A percentile compares a stretch with the other conserved stretches of the same genome.
Evolutionary conservation across 306 rosid genomes (phyloP).

Genomic region (Cicer arietinum): DNA sequence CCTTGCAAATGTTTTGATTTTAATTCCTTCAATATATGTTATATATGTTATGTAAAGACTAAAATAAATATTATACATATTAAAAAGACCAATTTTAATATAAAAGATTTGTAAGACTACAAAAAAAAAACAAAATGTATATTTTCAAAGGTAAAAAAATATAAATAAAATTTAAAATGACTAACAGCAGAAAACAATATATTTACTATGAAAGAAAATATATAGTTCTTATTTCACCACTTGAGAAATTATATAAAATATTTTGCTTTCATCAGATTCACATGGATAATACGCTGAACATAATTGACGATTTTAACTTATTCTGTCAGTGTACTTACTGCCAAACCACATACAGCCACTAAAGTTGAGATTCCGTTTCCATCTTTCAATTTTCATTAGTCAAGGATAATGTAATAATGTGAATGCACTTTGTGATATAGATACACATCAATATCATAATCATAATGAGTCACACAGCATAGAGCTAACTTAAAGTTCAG

Average conservation of each 20-base stretch:
- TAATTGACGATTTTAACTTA: conserved; percentile 13
- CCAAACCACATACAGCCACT: conserved; percentile 28
- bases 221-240: conserved; percentile 1
- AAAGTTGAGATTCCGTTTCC: conserved; percentile 34
- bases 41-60: no score
- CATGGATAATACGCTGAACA: conserved; percentile 7
- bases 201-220: no score
- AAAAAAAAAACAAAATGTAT: no score
- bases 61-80: no score
- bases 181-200: no score
- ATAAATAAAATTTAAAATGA: no score
- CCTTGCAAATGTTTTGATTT: no score
- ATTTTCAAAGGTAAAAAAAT: no score
- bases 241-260: background rate
- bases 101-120: no score
- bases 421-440: conserved; percentile 4
- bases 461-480: background rate
- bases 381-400: conserved; percentile 2
- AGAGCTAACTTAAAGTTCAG: conserved; percentile 15
- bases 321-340: background rate
- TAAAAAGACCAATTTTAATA: no score
- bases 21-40: no score
- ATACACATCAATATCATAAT: conserved; percentile 3
- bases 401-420: conserved; percentile 20
- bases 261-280: conserved; percentile 19